A percentile compares a stretch with the other conserved stretches of the same genome.
phyloP scores from a whole-genome alignment of 2,329 filamentous ascomycete genomes.

The Plectosphaerella sp. region DNA sequence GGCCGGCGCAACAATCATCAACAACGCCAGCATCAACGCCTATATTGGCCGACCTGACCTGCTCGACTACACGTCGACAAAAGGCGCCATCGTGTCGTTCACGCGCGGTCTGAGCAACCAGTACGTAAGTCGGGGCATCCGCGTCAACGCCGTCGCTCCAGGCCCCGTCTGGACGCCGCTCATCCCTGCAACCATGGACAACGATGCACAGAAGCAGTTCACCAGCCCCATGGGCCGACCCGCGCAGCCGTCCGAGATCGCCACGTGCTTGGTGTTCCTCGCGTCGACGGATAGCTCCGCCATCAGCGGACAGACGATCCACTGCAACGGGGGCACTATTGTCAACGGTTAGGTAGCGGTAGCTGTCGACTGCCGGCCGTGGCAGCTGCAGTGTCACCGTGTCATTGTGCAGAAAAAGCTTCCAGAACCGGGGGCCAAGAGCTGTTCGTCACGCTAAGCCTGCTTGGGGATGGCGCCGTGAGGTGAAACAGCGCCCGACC shows the following conservation, averaged over 20 bases:
- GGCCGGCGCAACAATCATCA: constrained; percentile 73
- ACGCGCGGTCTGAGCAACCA: constrained; percentile 75
- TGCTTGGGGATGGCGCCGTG: background rate
- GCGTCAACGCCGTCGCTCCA: constrained; percentile 72
- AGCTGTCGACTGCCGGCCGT: background rate
- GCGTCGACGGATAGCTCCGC: constrained; percentile 70
- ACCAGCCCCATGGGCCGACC: constrained; percentile 71
- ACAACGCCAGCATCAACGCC: constrained; percentile 79
- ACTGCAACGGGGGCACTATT: constrained; percentile 46
- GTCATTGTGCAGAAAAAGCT: too few relatives aligned
- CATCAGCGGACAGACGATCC: constrained; percentile 65
- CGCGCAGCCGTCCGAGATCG: constrained; percentile 77
- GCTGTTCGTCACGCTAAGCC: background rate
- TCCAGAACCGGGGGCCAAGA: background rate
- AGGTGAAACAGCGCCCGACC: constrained; percentile 1
- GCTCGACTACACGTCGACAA: constrained; percentile 77
- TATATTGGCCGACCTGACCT: constrained; percentile 78
- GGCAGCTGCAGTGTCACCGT: too few relatives aligned
- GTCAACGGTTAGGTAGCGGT: constrained; percentile 39
- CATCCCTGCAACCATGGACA: constrained; percentile 68
- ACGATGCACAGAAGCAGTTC: constrained; percentile 68
- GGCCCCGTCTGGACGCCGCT: constrained; percentile 77
- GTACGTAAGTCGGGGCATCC: constrained; percentile 65
- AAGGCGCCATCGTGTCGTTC: constrained; percentile 75
- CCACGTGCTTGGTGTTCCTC: constrained; percentile 76